Evolutionary conservation across 108 stramenopile species (phyloP).

Genomic region (Seminavis robusta): DNA sequence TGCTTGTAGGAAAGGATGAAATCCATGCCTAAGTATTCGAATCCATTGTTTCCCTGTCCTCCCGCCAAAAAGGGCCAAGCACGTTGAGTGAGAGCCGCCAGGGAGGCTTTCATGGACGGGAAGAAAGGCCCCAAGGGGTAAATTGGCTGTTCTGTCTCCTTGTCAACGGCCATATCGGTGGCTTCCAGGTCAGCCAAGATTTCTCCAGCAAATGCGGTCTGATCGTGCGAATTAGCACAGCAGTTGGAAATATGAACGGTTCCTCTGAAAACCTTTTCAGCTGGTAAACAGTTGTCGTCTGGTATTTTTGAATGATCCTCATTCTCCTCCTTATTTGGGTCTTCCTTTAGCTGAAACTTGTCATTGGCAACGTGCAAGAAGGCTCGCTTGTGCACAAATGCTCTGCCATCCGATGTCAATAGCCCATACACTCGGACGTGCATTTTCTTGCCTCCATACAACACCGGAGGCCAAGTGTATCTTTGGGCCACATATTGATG

Average conservation of each 20-base stretch:
- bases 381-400: slow-evolving; percentile 66
- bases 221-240: slow-evolving; percentile 81
- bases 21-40: slow-evolving; percentile 86
- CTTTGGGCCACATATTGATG: slow-evolving; percentile 64
- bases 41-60: slow-evolving; percentile 74
- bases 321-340: slow-evolving; percentile 7
- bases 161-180: slow-evolving; percentile 4
- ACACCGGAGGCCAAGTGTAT: slow-evolving; percentile 76
- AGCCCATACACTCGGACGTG: slow-evolving; percentile 81
- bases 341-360: slow-evolving; percentile 44
- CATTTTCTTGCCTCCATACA: slow-evolving; percentile 65
- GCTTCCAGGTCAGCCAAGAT: slow-evolving; percentile 67
- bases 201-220: slow-evolving; percentile 71
- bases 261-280: slow-evolving; percentile 10
- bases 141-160: slow-evolving; percentile 12
- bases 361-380: slow-evolving; percentile 90
- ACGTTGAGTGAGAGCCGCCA: slow-evolving; percentile 43
- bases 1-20: slow-evolving; percentile 64
- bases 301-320: not conserved
- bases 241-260: slow-evolving; percentile 87
- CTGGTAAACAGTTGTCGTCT: slow-evolving; percentile 4
- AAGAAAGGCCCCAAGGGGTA: slow-evolving; percentile 57
- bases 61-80: slow-evolving; percentile 55
- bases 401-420: slow-evolving; percentile 59
- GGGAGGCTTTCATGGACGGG: slow-evolving; percentile 62